phyloP scores from a whole-genome alignment of 1,139 yeast genomes.

The Debaryomycetaceae sp. region DNA sequence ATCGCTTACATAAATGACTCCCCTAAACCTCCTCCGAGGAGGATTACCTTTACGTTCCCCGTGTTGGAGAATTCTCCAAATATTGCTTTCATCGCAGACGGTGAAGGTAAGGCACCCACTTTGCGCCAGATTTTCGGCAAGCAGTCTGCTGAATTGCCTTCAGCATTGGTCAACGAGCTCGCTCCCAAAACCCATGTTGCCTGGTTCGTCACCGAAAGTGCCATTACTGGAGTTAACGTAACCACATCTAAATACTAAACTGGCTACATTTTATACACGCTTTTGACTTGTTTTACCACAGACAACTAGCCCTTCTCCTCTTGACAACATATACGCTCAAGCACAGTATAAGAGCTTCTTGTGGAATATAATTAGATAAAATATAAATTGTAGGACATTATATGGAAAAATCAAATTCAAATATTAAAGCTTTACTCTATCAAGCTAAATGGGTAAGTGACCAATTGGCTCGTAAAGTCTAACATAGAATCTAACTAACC shows the following conservation, averaged over 20 bases:
- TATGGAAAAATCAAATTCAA: not conserved
- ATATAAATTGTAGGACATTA: no score
- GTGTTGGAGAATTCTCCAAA: conserved; percentile 51
- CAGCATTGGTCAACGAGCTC: conserved; percentile 63
- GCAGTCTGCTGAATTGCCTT: conserved; percentile 53
- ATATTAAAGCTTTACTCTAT: not conserved
- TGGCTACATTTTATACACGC: no score
- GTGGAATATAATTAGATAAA: no score
- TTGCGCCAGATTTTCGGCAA: conserved; percentile 68
- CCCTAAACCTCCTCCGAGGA: conserved; percentile 76
- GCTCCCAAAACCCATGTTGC: conserved; percentile 46
- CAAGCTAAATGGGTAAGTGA: conserved; percentile 17
- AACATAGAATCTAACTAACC: not conserved
- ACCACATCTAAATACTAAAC: conserved; percentile 42
- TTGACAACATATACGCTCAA: no score
- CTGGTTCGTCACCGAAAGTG: conserved; percentile 82
- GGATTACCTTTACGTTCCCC: conserved; percentile 70
- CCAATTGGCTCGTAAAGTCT: not conserved
- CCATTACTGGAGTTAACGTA: conserved; percentile 62
- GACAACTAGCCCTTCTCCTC: no score
- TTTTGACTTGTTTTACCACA: no score
- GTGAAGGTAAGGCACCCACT: conserved; percentile 76
- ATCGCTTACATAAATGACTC: conserved; percentile 54
- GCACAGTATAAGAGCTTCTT: no score
- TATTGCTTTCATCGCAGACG: conserved; percentile 86